Conservation (phyloP, 345 rosid genomes). For the Odontarrhena argentea region DNA sequence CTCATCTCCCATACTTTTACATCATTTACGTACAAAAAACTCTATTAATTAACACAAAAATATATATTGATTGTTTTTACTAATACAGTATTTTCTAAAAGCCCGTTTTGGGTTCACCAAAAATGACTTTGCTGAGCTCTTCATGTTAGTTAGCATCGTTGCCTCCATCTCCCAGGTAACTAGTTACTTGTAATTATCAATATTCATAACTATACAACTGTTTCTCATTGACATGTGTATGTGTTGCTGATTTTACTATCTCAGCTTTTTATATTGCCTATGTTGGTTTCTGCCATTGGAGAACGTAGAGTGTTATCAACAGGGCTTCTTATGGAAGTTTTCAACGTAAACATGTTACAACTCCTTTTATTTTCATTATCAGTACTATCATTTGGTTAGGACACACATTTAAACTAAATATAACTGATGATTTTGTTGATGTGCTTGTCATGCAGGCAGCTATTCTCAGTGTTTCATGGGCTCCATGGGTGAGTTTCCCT, state of each 20-base stretch:
- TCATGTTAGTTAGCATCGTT: slow-evolving; percentile 50
- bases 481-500: slow-evolving; percentile 62
- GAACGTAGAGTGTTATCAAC: slow-evolving; percentile 69
- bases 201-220: not conserved
- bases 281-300: slow-evolving; percentile 52
- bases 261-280: slow-evolving; percentile 75
- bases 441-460: slow-evolving; percentile 53
- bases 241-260: not conserved
- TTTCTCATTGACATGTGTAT: not conserved
- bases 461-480: slow-evolving; percentile 67
- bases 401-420: not conserved
- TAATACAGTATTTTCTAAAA: slow-evolving; percentile 72
- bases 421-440: not conserved
- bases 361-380: not conserved
- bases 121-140: slow-evolving; percentile 68
- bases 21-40: not conserved
- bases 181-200: not conserved
- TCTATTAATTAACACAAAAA: not conserved
- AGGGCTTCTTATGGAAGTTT: slow-evolving; percentile 62
- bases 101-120: slow-evolving; percentile 80
- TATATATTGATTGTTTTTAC: not conserved
- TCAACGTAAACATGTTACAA: slow-evolving; percentile 15
- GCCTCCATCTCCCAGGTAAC: slow-evolving; percentile 64
- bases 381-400: not conserved
- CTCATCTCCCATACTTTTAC: not conserved